phyloP scores from a whole-genome alignment of 2,329 filamentous ascomycete genomes.

The Colletotrichum sansevieriae region DNA sequence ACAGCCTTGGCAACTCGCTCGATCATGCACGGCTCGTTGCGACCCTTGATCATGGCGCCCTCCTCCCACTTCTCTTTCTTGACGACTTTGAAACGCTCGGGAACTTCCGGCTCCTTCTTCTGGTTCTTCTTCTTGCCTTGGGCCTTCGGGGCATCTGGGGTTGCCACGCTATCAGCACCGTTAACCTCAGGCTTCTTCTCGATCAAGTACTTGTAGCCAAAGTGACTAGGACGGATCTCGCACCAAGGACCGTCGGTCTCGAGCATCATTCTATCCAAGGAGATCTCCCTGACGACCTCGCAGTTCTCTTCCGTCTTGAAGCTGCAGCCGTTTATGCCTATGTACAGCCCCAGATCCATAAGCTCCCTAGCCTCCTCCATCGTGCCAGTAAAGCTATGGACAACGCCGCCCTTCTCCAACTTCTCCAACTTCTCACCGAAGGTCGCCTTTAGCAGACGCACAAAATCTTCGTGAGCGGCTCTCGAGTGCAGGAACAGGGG shows the following conservation, averaged over 20 bases:
- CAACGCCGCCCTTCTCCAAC: slow-evolving; percentile 82
- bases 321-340: slow-evolving; percentile 97
- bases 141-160: slow-evolving; percentile 44
- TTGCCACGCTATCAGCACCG: slow-evolving; percentile 42
- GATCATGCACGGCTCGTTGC: slow-evolving; percentile 93
- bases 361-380: slow-evolving; percentile 85
- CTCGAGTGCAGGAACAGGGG: slow-evolving; percentile 94
- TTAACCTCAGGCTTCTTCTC: slow-evolving; percentile 54
- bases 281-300: slow-evolving; percentile 83
- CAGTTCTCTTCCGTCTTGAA: slow-evolving; percentile 96
- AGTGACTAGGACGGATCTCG: slow-evolving; percentile 90
- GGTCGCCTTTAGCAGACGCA: slow-evolving; percentile 72
- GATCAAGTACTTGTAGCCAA: slow-evolving; percentile 79
- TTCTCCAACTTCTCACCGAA: slow-evolving; percentile 71
- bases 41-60: slow-evolving; percentile 91
- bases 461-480: slow-evolving; percentile 88
- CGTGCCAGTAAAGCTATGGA: slow-evolving; percentile 95
- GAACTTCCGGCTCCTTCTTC: slow-evolving; percentile 75
- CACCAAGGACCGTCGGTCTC: slow-evolving; percentile 99
- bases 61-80: slow-evolving; percentile 97
- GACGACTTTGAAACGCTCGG: slow-evolving; percentile 81
- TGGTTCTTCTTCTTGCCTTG: slow-evolving; percentile 62
- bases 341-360: slow-evolving; percentile 83
- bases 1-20: slow-evolving; percentile 89
- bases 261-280: slow-evolving; percentile 85